Evolutionary conservation across 2,329 filamentous ascomycete genomes (phyloP).

Genomic region (Colletotrichum ledebouriae): DNA sequence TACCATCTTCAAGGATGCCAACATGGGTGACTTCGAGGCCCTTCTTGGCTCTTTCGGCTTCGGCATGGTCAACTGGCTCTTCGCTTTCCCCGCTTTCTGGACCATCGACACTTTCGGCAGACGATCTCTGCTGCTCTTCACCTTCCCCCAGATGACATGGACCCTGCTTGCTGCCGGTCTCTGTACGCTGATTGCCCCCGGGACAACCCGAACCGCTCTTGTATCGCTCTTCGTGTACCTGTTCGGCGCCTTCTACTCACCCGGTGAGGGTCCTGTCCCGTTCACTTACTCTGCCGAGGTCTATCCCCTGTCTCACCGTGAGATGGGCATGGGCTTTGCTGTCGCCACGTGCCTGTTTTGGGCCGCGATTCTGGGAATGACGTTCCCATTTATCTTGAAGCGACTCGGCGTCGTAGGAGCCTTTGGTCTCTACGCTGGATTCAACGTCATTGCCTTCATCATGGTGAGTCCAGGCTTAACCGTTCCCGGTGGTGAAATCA

Average conservation of each 20-base stretch:
- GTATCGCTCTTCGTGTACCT: constrained; percentile 61
- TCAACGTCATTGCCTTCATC: constrained; percentile 67
- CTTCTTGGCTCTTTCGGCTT: constrained; percentile 63
- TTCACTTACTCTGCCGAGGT: constrained; percentile 79
- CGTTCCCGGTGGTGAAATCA: too few relatives aligned
- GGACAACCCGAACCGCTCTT: constrained; percentile 54
- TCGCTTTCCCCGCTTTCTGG: constrained; percentile 69
- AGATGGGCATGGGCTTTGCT: constrained; percentile 78
- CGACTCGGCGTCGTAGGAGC: constrained; percentile 54
- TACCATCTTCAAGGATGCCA: constrained; percentile 71
- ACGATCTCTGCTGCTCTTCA: constrained; percentile 66
- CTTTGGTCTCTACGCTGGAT: constrained; percentile 67
- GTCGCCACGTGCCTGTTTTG: constrained; percentile 75
- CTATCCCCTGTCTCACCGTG: constrained; percentile 77
- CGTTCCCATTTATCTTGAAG: constrained; percentile 69
- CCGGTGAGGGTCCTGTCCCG: constrained; percentile 73
- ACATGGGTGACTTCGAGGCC: constrained; percentile 67
- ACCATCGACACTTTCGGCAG: constrained; percentile 66
- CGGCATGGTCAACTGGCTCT: constrained; percentile 70
- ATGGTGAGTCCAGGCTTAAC: constrained; percentile 55
- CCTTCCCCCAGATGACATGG: constrained; percentile 72
- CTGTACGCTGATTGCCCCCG: constrained; percentile 60
- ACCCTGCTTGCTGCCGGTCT: constrained; percentile 70
- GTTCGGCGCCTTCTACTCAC: constrained; percentile 47
- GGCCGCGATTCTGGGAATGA: constrained; percentile 73